phyloP scores from a whole-genome alignment of 2,329 filamentous ascomycete species.

The Podosphaera xanthii region DNA sequence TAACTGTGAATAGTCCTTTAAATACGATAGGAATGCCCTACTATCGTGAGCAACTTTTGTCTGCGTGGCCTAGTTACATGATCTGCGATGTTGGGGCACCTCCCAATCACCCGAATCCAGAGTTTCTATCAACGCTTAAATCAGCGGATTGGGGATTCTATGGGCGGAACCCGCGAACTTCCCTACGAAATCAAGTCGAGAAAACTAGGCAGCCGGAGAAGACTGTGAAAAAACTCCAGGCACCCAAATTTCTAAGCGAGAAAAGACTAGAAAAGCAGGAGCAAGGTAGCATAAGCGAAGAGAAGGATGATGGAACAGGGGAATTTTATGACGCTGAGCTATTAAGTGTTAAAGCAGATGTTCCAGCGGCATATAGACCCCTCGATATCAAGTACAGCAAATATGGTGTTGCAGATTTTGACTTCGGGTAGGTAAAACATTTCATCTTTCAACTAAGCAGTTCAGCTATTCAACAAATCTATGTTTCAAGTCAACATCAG shows the following conservation, averaged over 20 bases:
- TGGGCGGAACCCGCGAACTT: constrained; percentile 51
- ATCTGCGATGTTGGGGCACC: constrained; percentile 71
- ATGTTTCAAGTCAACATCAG: no score
- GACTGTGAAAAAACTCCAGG: constrained; percentile 35
- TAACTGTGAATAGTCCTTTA: constrained; percentile 33
- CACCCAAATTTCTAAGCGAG: constrained; percentile 87
- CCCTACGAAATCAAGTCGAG: constrained; percentile 62
- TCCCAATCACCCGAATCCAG: constrained; percentile 47
- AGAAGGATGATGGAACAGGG: constrained; percentile 28
- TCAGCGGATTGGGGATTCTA: constrained; percentile 54
- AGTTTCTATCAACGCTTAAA: constrained; percentile 37
- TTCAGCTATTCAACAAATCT: no score
- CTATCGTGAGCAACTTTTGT: constrained; percentile 71
- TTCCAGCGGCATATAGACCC: constrained; percentile 73
- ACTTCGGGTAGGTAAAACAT: constrained; percentile 48
- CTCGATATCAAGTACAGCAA: constrained; percentile 98
- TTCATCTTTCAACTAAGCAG: no score
- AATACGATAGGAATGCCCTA: constrained; percentile 80
- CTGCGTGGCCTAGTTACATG: constrained; percentile 70
- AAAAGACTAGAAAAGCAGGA: constrained; percentile 47
- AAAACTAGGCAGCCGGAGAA: constrained; percentile 45
- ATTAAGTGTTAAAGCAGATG: constrained; percentile 54
- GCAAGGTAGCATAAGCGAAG: constrained; percentile 21
- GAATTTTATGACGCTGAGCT: constrained; percentile 45
- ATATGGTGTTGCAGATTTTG: constrained; percentile 97